Evolutionary conservation across 139 green algal species (phyloP), one percentile per base, ranked within the genome.

Genomic region (Deuterostichococcus epilithicus): DNA sequence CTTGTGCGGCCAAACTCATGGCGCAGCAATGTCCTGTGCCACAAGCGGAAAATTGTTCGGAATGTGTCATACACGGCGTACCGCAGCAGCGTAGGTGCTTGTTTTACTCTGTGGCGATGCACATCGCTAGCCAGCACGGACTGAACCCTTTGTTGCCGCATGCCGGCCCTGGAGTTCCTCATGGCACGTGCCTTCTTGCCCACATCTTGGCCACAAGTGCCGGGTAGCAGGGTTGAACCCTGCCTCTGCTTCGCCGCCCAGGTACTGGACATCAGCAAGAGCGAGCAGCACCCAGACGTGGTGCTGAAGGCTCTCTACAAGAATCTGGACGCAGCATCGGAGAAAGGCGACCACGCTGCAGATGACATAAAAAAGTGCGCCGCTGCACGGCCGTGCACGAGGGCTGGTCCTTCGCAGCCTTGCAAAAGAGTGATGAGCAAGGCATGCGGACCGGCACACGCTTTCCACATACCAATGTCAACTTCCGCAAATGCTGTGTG

Each of bases 231-330:
- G 26, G n/a, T 39, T n/a, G 1, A 25, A 71, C 28, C 23, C 34
- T 30, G 18, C 28, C 66, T 35, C 18, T 30, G 25, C 33, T 45
- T 37, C 28, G 22, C 23, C 63, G 22, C 66, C 18, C 66, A 44
- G 33, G 33, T 39, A 28, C 66, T 72, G 23, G 66, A 72, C 35
- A 39, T 39, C 30, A 35, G 69, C 26, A 68, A 66, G 42, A 72
- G 59, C 4, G 65, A 78, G 67, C 67, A 86, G 52, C 72, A 72
- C 45, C 59, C 78, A n/a, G 74, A 83, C 67, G 59, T 67, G n/a
- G 82, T 84, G 78, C 72, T 83, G 38, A 70, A 83, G 42, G 34
- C 33, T 0, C 63, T 83, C 10, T 83, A 70, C 60, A 45, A 75
- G 10, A 75, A 80, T 70, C 35, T 83, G 39, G 79, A 83, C 37